Base-by-base conservation (phyloP, 1,284 basidiomycete species). In the Paramarasmius palmivorus region DNA sequence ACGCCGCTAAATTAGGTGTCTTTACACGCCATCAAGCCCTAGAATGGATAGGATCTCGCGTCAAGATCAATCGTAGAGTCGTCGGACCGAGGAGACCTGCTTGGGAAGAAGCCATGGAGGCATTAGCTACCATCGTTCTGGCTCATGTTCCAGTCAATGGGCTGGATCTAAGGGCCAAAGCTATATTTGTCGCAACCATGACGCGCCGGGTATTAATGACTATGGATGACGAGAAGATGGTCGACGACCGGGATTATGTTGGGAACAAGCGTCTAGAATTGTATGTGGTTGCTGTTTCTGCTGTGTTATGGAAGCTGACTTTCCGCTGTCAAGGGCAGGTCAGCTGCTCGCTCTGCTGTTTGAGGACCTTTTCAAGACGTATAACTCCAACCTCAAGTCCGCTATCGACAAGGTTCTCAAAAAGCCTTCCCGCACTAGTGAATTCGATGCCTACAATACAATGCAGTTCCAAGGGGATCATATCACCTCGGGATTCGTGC, bases 301-400 rank as follows among this genome's bases (percentile, higher is more conserved):
- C 41, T 55, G 37, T 49, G 20, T 41, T 40, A n/a, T 19, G 37
- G 41, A 20, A 39, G 49, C 59, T 41, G 25, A 56, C n/a, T 64
- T 17, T 51, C 48, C 48, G 51, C 19, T 41, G n/a, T 36, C 65
- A 29, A 95, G 94, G 51, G 98, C 98, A 45, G 97, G 97, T 36
- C 98, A 99, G 69, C 81, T 99, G 8, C 82, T 99, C 15, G 93
- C 96, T 1, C 79, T 99, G 2, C 79, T 99, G 1, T 99, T 99
- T 61, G 97, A 99, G 72, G 97, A 99, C 69, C 76, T 98, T 23
- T 99, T 99, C 83, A 99, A 99, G 72, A 98, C 95, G 1, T 99
- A 97, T 78, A 99, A 98, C 69, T 84, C 91, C 17, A 97, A 98
- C 66, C 84, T 99, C 49, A 99, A 99, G 73, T 86, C 88, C 45